Base-by-base conservation (phyloP, 108 stramenopile species). In the Seminavis robusta region DNA sequence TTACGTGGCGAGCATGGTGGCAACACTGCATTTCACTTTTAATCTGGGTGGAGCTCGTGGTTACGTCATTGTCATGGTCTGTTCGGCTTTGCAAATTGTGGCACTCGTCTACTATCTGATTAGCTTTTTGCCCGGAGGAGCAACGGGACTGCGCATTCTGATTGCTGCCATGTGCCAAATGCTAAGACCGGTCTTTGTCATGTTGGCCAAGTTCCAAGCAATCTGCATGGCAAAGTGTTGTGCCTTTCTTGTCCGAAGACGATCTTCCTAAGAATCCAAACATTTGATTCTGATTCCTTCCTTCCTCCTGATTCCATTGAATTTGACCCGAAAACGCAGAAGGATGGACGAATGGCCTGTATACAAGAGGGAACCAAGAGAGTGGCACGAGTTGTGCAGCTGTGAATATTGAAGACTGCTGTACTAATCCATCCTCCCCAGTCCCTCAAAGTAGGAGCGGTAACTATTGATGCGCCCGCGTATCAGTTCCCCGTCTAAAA, bases 111-210 rank as follows among this genome's bases (percentile, higher is more conserved):
- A 88, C 88, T 94, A 94, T 70, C 64, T 94, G 51, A 62, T 94
- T 13, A 89, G 86, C 60, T 94, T 94, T 63, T 55, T 94, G 45
- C 94, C 94, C 1, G 94, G 94, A 9, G 94, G 94, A 32, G 71
- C 88, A 4, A 66, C 70, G 57, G 94, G 94, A 34, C 71, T 94
- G 69, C 58, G 59, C 9, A 60, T 91, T 29, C 50, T 94, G 1
- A 67, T 67, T 0, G 66, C 77, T 37, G 85, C 81, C 16, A 67
- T 94, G 42, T 71, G 71, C 49, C 68, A 64, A n/a, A 71, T 91
- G 58, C 61, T 94, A 6, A 73, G 76, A 47, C 94, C 94, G 3
- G 32, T 91, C 9, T 53, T 94, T 28, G 36, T 81, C 6, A 80
- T 48, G 7, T 90, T 84, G 58, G 59, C 77, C 10, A 67, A 74